Evolutionary conservation across 352 stramenopile genomes (phyloP), one percentile per base, ranked within the genome.

Genomic region (Globisporangium echinulatum): DNA sequence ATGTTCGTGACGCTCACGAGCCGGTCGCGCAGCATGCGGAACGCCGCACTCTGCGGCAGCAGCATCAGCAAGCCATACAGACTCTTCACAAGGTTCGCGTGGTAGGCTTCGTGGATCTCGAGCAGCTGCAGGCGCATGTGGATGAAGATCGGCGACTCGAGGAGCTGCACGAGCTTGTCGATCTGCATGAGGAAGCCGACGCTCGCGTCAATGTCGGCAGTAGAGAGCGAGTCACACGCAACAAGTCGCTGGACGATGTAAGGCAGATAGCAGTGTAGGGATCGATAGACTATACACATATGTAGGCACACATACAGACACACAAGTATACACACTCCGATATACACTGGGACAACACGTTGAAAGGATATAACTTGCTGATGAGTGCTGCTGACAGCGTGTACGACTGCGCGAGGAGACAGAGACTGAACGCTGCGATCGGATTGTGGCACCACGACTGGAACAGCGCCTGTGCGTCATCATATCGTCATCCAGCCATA

Each of bases 81-180:
- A 64, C 89, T 98, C 70, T 99, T 99, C 4, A 99, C 81, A 39
- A 99, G 82, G 43, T 96, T 85, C 15, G 90, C 87, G 75, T 99
- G 96, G 68, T 96, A 97, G 44, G 90, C 81, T 43, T 94, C 87
- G 60, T 98, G 85, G 6, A 98, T 96, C 60, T 99, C 96, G 0
- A 99, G 72, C 10, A 99, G 77, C 74, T 99, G 97, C 33, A 99
- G 75, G 25, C 98, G 85, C 72, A 99, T 91, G 58, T 99, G 83
- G 58, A 99, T 91, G 79, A 99, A 99, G 52, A 99, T 98, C 5
- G 98, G 98, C 53, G 96, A 99, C 75, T 99, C 98, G 49, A 99
- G 75, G 11, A 99, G 78, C 70, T 99, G 97, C 39, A 99, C 97
- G 42, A 99, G 85, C 68, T 99, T 99, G 80, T 99, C 98, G 62